Evolutionary conservation across 192 early-diverging fungal genomes (phyloP), one percentile per base, ranked within the genome.

Genomic region (Coemansia sp.): DNA sequence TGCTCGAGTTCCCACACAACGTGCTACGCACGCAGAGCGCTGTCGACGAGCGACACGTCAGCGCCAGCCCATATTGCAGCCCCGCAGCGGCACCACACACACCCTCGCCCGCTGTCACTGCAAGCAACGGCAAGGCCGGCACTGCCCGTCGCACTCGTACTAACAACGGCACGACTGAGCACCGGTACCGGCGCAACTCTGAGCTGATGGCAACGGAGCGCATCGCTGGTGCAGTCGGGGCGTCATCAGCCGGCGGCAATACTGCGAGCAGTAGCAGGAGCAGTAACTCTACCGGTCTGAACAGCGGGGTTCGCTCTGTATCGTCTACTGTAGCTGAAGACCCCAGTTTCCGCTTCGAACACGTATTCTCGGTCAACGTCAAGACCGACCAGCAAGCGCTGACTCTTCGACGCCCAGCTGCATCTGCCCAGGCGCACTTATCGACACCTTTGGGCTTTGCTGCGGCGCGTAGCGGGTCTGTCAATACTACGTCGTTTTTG

Each of bases 101-200:
- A 0, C 39, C 27, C 8, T 8, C 39, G 6, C 42, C 32, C 9
- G 27, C 23, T 2, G 2, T 10, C 7, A 5, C 5, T 12, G 5
- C 17, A 12, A 23, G 37, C 27, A 62, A 17, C 36, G 32, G 60
- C 61, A 72, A 71, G 62, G 23, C 36, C 25, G 29, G 9, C 1
- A 19, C 42, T 5, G 44, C 67, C 36, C 48, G 48, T 25, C 48
- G 60, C 12, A 65, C 68, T n/a, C 79, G 79, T 7, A 69, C 58
- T 42, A 65, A 68, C 66, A 66, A 66, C 34, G 64, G 80, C 36
- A 83, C 80, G 11, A 83, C 80, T 19, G 80, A 83, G 69, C 80
- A 83, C 69, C 75, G 75, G 53, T 83, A 83, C 73, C 80, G 80
- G 2, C 80, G 80, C 75, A 77, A 75, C 72, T 83, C 80, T 0